Percentiles rank a stretch among this genome's conserved stretches.
Conservation (phyloP, 306 rosid genomes). For the Quercus bicolor region DNA sequence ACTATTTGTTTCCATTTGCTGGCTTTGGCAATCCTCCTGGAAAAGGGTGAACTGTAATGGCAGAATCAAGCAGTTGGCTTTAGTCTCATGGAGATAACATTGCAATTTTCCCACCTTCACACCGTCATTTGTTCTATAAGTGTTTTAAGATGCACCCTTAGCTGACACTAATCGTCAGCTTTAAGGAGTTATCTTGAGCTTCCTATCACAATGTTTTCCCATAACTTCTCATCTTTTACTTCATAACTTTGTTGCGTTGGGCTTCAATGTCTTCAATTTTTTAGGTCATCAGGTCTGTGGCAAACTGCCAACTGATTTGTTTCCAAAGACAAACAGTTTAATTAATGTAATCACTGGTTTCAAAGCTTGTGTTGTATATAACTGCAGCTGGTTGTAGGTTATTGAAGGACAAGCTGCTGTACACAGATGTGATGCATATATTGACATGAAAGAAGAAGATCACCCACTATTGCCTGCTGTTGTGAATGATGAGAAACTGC, state of each 20-base stretch:
- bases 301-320: background rate
- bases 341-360: background rate
- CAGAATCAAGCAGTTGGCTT: background rate
- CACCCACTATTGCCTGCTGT: conserved; percentile 33
- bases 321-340: background rate
- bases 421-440: conserved; percentile 51
- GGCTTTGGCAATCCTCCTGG: background rate
- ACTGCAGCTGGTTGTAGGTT: conserved; percentile 34
- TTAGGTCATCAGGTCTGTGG: background rate
- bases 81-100: background rate
- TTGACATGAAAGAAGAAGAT: conserved; percentile 35
- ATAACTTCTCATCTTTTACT: background rate
- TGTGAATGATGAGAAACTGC: conserved; percentile 48
- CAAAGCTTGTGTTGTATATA: background rate
- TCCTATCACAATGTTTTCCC: background rate
- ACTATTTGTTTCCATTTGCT: background rate
- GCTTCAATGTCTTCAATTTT: background rate
- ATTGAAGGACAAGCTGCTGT: conserved; percentile 66
- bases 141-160: background rate
- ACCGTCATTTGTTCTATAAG: background rate
- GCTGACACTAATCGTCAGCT: background rate
- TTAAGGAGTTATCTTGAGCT: background rate
- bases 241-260: background rate
- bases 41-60: background rate
- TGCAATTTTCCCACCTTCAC: background rate